Percentiles rank a stretch among this genome's conserved stretches.
Evolutionary conservation across 805 yeast species (phyloP).

Genomic region (Wickerhamiella bombiphila): DNA sequence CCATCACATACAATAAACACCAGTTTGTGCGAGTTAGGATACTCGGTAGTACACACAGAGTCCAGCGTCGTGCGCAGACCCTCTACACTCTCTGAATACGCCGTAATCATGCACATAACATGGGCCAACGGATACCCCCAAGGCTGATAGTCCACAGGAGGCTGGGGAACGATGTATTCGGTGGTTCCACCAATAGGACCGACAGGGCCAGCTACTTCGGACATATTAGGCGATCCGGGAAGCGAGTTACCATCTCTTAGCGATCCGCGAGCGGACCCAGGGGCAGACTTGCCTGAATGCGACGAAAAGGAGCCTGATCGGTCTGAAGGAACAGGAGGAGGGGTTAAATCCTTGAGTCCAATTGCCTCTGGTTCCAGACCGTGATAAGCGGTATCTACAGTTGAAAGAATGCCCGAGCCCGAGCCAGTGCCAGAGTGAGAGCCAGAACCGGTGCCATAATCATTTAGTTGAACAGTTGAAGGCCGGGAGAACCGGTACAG

Average conservation of each 20-base stretch:
- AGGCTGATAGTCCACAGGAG: slow-evolving; percentile 80
- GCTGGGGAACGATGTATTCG: slow-evolving; percentile 77
- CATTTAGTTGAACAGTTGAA: slow-evolving; percentile 7
- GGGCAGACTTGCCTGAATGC: background rate
- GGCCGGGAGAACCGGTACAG: slow-evolving; percentile 18
- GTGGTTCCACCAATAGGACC: slow-evolving; percentile 19
- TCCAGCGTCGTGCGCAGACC: slow-evolving; percentile 82
- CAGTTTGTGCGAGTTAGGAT: slow-evolving; percentile 87
- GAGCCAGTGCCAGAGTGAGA: too few species aligned
- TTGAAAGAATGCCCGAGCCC: slow-evolving; percentile 6
- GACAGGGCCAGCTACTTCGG: slow-evolving; percentile 4
- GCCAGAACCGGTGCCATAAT: background rate
- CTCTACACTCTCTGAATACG: slow-evolving; percentile 83
- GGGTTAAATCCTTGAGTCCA: slow-evolving; percentile 8
- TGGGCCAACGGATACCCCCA: slow-evolving; percentile 68
- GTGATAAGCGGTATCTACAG: slow-evolving; percentile 17
- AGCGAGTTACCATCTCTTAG: too few species aligned
- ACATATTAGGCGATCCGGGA: slow-evolving; percentile 2
- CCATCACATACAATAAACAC: slow-evolving; percentile 86
- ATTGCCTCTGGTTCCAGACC: slow-evolving; percentile 16
- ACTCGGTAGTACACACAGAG: slow-evolving; percentile 87
- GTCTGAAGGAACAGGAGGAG: background rate
- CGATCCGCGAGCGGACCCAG: background rate
- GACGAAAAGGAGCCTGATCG: background rate
- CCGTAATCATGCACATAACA: slow-evolving; percentile 65